Conservation (phyloP, 805 yeast genomes). For the Schizosaccharomyces pombe region DNA sequence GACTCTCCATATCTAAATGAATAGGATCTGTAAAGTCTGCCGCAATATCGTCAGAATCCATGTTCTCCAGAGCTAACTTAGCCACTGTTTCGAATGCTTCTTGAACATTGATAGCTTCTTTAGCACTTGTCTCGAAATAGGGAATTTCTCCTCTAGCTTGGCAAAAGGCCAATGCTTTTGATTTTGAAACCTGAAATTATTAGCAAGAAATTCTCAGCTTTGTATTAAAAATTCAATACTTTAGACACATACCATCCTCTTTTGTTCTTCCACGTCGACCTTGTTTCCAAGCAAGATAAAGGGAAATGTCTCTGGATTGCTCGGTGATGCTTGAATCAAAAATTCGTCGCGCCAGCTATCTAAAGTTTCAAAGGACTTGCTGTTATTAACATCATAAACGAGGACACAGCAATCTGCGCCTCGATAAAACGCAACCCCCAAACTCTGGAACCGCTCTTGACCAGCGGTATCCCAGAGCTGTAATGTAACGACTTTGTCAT, state of each 20-base stretch:
- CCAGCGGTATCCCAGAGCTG: slow-evolving; percentile 91
- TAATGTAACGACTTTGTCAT: slow-evolving; percentile 57
- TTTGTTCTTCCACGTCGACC: slow-evolving; percentile 78
- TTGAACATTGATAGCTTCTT: slow-evolving; percentile 85
- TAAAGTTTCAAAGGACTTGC: slow-evolving; percentile 72
- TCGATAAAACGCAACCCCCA: slow-evolving; percentile 90
- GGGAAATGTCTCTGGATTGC: slow-evolving; percentile 87
- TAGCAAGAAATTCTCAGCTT: neutral
- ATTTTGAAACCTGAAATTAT: slow-evolving; percentile 18
- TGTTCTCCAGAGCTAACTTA: slow-evolving; percentile 85
- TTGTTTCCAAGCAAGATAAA: slow-evolving; percentile 88
- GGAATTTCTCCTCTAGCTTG: slow-evolving; percentile 58
- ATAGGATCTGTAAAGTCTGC: slow-evolving; percentile 94
- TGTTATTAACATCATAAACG: slow-evolving; percentile 87
- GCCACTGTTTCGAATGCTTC: slow-evolving; percentile 86
- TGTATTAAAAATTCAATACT: neutral
- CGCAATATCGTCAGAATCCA: slow-evolving; percentile 68
- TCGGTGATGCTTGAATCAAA: slow-evolving; percentile 73
- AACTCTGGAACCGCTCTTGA: slow-evolving; percentile 87
- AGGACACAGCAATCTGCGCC: slow-evolving; percentile 96
- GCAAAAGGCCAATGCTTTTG: slow-evolving; percentile 39
- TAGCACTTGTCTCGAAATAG: slow-evolving; percentile 91
- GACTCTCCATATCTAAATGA: slow-evolving; percentile 77
- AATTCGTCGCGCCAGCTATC: slow-evolving; percentile 91
- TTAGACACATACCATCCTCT: slow-evolving; percentile 29